These are phyloP conservation scores for Anastatica hierochuntica DNA, from an alignment of 345 rosid genomes.

Conservation along the genomic window DNA sequence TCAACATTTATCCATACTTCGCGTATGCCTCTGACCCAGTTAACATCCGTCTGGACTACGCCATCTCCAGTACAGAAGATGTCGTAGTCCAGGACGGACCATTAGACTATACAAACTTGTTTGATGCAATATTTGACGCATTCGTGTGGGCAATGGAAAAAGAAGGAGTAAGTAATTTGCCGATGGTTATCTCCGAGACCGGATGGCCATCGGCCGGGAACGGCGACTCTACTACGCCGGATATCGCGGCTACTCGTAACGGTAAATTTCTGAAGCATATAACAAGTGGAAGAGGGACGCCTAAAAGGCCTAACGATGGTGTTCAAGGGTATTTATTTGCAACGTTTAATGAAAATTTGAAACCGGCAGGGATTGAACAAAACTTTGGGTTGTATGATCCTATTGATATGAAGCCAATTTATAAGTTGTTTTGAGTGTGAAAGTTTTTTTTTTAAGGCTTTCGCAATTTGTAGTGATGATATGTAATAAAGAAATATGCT, in stretches of 20 bases:
- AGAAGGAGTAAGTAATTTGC: not conserved
- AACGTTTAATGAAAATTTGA: constrained; percentile 21
- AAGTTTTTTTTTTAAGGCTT: too few species aligned
- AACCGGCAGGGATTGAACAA: constrained; percentile 14
- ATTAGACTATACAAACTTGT: constrained; percentile 25
- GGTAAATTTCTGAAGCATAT: constrained; percentile 17
- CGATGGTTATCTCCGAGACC: constrained; percentile 21
- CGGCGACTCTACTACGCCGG: constrained; percentile 14
- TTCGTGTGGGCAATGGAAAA: constrained; percentile 26
- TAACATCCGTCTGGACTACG: constrained; percentile 22
- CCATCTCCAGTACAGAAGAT: not conserved
- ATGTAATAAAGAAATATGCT: too few species aligned
- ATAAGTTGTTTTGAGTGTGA: constrained; percentile 11
- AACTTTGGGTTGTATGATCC: constrained; percentile 18
- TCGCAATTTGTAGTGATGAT: too few species aligned
- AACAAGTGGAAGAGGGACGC: constrained; percentile 15
- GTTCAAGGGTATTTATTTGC: constrained; percentile 9
- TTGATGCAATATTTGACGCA: constrained; percentile 35
- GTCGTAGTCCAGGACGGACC: constrained; percentile 24
- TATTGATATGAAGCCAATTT: constrained; percentile 8
- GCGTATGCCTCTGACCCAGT: constrained; percentile 24
- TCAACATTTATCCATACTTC: constrained; percentile 39
- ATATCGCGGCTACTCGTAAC: constrained; percentile 16
- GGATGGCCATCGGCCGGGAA: constrained; percentile 41
- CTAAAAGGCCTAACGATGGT: constrained; percentile 19